Evolutionary conservation across 805 yeast genomes (phyloP), one percentile per base, ranked within the genome.

Genomic region (Ogataea paradorogensis): DNA sequence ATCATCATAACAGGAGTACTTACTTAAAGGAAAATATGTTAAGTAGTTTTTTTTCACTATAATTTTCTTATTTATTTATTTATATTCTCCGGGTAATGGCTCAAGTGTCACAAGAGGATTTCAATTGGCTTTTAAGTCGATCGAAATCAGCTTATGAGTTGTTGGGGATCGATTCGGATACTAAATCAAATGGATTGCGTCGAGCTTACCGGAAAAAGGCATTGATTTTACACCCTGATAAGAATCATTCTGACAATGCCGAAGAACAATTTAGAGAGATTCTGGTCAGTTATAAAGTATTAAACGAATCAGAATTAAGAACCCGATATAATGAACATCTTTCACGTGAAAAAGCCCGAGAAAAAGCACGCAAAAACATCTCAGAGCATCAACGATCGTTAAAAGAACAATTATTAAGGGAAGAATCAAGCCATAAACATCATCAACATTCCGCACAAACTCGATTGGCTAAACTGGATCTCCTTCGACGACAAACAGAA

Each of bases 1-100:
- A 58, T 72, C 77, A 72, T 72, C 77, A 69, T 62, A 58, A 58
- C 55, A 45, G 43, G 21, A 32, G 27, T 24, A 36, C 33, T 21
- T 23, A 40, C 33, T 26, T 11, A 22, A 26, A 39, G 28, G 27
- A 29, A 33, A 25, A 32, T 15, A 11, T 15, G 13, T 15, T 16
- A 39, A 39, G 21, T 32, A 24, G 21, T 28, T 39, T 29, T 20
- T 29, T 28, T 18, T 18, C 20, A 18, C 20, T 18, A 18, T 18
- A 18, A 23, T 29, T 14, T 11, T 9, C 13, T 14, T 20, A 24
- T 28, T 24, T 39, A 28, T 29, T 34, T 31, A 9, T 29, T 24
- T 13, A 29, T 21, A 15, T 29, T 24, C 42, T 38, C 42, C 42
- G 42, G 42, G 42, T 38, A 38, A 42, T 40, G 43, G 31, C 44